These are phyloP conservation scores for Calonectria pseudoturangicola DNA, from an alignment of 2,329 filamentous ascomycete species.

Conservation along the genomic window DNA sequence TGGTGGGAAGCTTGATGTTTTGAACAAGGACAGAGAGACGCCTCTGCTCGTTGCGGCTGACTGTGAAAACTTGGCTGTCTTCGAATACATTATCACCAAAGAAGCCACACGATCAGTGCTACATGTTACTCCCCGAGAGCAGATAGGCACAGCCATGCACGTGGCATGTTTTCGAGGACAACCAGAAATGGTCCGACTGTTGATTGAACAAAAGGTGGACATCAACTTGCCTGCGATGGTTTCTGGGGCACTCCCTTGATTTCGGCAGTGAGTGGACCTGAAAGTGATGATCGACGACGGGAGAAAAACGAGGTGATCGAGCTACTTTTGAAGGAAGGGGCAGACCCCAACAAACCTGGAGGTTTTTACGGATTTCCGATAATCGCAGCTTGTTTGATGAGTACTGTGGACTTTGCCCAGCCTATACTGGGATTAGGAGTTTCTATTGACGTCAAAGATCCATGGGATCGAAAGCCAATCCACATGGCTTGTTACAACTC, in stretches of 20 bases:
- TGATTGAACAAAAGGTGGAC: slow-evolving; percentile 25
- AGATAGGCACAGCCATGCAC: slow-evolving; percentile 15
- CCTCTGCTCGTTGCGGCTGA: neutral
- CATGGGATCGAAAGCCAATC: neutral
- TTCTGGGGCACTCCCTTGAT: slow-evolving; percentile 27
- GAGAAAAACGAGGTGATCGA: slow-evolving; percentile 2
- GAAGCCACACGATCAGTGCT: slow-evolving; percentile 6
- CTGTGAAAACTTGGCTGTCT: neutral
- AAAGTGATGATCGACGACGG: neutral
- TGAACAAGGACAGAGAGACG: neutral
- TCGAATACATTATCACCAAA: slow-evolving; percentile 37
- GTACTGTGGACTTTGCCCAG: neutral
- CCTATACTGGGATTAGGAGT: neutral
- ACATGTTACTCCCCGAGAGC: neutral
- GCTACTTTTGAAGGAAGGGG: slow-evolving; percentile 10
- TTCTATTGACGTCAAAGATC: slow-evolving; percentile 13
- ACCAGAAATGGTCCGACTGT: neutral
- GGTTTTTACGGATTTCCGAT: slow-evolving; percentile 27
- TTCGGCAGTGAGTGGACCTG: neutral
- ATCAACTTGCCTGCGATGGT: neutral
- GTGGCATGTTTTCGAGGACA: neutral
- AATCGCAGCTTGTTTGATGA: slow-evolving; percentile 9
- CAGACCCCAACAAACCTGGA: neutral
- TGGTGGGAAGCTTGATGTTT: slow-evolving; percentile 20
- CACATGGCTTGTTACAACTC: slow-evolving; percentile 39